Base-by-base conservation (phyloP, 768 basidiomycete genomes). In the Boletus sp. region DNA sequence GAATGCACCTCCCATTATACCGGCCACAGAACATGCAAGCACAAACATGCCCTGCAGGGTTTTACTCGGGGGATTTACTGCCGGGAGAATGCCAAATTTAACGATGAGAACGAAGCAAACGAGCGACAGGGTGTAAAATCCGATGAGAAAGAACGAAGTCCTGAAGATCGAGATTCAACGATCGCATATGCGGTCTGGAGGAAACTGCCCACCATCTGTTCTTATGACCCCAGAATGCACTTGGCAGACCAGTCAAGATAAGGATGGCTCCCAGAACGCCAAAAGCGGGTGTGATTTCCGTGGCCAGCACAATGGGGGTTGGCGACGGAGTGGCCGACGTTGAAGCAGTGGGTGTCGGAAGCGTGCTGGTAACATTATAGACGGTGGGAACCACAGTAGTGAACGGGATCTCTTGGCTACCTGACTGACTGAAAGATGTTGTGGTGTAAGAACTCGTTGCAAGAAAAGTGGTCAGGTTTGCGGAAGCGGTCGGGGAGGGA, bases 71-170 rank as follows among this genome's bases (percentile, higher is more conserved):
- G 92, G 86, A 64, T 91, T 89, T 59, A 96, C 75, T 47, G 90
- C 84, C n/a, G 85, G 83, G 40, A 93, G 73, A 59, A 98, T 87
- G 47, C 95, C 95, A 68, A 89, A 93, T 66, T 86, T 87, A 73
- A 92, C 78, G 64, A 98, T 92, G 65, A 98, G 83, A 61, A 92
- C 87, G 66, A 92, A 78, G 68, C 92, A 92, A 66, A 90, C 84
- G 61, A 97, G 83, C 24, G 93, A 83, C 45, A 94, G 78, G 45
- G 90, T 84, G 75, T 97, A 98, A 74, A 93, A 93, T 41, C 93
- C 92, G 59, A 91, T 88, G 65, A 98, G 79, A 74, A 97, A 96
- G 78, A 95, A 89, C 12, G 94, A 94, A 18, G 91, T 90, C 91
- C 92, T 93, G 69, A 45, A 61, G 66, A 54, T 49, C 47, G 46